These are phyloP conservation scores for Suillus paluster DNA, from an alignment of 768 basidiomycete genomes.

Conservation along the genomic window DNA sequence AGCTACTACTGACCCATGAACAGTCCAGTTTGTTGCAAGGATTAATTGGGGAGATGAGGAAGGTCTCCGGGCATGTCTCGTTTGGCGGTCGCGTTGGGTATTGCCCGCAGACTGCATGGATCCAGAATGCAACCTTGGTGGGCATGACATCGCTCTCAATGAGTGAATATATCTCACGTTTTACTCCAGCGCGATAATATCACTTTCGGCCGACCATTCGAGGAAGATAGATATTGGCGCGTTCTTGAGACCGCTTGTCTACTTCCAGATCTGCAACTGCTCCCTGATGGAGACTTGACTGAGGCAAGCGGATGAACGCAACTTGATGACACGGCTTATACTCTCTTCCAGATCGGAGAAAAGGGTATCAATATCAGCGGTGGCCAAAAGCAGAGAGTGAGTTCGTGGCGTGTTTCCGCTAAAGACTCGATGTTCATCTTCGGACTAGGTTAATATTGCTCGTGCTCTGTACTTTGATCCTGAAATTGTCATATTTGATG, in stretches of 20 bases:
- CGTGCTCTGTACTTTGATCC: constrained; percentile 69
- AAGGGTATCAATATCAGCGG: constrained; percentile 71
- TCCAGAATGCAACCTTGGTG: constrained; percentile 69
- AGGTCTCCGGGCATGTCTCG: constrained; percentile 50
- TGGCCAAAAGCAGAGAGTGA: constrained; percentile 64
- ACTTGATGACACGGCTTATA: not conserved
- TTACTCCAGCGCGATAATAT: constrained; percentile 61
- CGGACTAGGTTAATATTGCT: constrained; percentile 63
- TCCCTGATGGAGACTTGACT: constrained; percentile 73
- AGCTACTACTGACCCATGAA: not conserved
- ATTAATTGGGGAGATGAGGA: constrained; percentile 73
- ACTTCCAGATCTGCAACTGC: constrained; percentile 64
- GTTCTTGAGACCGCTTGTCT: constrained; percentile 63
- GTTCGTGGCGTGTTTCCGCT: constrained; percentile 13
- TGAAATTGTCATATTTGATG: constrained; percentile 64
- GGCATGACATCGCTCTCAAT: not conserved
- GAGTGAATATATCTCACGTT: not conserved
- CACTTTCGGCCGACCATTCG: constrained; percentile 65
- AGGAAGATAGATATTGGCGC: constrained; percentile 69
- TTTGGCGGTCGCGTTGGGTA: constrained; percentile 74
- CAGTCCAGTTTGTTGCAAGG: constrained; percentile 63
- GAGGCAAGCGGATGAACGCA: constrained; percentile 46
- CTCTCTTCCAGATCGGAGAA: constrained; percentile 62
- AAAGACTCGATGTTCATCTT: not conserved
- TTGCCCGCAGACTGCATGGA: constrained; percentile 78